Percentiles rank a stretch among this genome's conserved stretches.
These are phyloP conservation scores for Colletotrichum noveboracense DNA, from an alignment of 2,329 filamentous ascomycete species.

Conservation along the genomic window DNA sequence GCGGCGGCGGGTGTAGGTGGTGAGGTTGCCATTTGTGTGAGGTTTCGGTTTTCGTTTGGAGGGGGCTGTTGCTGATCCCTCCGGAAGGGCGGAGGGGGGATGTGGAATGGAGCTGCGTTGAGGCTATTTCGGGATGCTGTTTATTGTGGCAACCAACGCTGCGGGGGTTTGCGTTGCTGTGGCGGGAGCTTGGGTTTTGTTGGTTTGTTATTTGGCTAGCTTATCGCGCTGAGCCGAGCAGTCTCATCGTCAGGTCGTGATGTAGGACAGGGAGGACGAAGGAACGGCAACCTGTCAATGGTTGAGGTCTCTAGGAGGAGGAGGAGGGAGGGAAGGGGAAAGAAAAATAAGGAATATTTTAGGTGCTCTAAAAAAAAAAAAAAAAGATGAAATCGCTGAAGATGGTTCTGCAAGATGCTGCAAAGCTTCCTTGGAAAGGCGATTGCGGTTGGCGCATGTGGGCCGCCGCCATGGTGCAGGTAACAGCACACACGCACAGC, in stretches of 20 bases:
- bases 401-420: slow-evolving; percentile 9
- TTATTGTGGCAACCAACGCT: not conserved
- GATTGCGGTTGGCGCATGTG: not conserved
- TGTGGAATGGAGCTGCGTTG: not conserved
- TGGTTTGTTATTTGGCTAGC: not conserved
- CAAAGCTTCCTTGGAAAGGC: not conserved
- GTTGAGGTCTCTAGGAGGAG: not conserved
- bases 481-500: not conserved
- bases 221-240: not conserved
- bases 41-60: not conserved
- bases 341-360: not conserved
- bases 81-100: not conserved
- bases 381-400: slow-evolving; percentile 1
- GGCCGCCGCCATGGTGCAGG: not conserved
- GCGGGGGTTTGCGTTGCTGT: not conserved
- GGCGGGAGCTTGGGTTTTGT: not conserved
- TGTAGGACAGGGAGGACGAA: not conserved
- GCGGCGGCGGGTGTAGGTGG: slow-evolving; percentile 25
- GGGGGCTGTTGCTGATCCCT: not conserved
- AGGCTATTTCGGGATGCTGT: not conserved
- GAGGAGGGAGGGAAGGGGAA: not conserved
- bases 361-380: not conserved
- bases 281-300: not conserved
- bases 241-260: not conserved
- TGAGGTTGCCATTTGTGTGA: not conserved